Conservation (phyloP, 371 early-diverging fungal genomes). For the Mucor velutinosus region DNA sequence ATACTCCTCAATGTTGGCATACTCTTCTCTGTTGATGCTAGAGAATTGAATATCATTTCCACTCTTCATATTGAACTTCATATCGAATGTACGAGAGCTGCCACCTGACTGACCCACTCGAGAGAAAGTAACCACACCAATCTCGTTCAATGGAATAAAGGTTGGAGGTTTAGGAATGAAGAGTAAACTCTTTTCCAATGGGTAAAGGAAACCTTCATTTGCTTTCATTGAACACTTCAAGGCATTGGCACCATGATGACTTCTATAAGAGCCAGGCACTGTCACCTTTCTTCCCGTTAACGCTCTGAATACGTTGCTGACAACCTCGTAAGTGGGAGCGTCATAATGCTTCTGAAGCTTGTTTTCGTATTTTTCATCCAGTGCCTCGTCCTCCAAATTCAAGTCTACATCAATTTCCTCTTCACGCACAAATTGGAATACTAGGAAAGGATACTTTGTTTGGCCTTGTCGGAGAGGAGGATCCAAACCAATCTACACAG, state of each 20-base stretch:
- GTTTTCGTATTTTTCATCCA: constrained; percentile 74
- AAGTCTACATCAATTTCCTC: constrained; percentile 87
- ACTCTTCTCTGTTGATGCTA: constrained; percentile 91
- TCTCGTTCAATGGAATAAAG: constrained; percentile 85
- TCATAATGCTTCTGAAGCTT: constrained; percentile 88
- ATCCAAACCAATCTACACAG: constrained; percentile 80
- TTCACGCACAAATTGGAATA: constrained; percentile 93
- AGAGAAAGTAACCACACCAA: constrained; percentile 91
- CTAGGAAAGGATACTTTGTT: constrained; percentile 96
- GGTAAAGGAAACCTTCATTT: constrained; percentile 97
- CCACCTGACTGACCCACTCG: constrained; percentile 72
- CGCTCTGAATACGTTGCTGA: constrained; percentile 89
- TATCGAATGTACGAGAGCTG: constrained; percentile 88
- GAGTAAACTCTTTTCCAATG: constrained; percentile 89
- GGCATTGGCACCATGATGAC: constrained; percentile 78
- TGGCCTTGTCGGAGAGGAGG: constrained; percentile 99
- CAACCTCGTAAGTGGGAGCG: constrained; percentile 86
- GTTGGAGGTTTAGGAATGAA: constrained; percentile 97
- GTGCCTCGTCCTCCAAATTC: constrained; percentile 76
- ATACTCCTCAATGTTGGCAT: constrained; percentile 79
- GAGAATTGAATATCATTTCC: constrained; percentile 83
- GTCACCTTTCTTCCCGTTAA: constrained; percentile 83
- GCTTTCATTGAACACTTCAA: constrained; percentile 98
- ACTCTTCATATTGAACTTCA: constrained; percentile 85
- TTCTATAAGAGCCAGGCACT: constrained; percentile 70